Percentiles rank a stretch among this genome's conserved stretches.
Evolutionary conservation across 1,284 basidiomycete species (phyloP).

Genomic region (Leccinum ponderosum): DNA sequence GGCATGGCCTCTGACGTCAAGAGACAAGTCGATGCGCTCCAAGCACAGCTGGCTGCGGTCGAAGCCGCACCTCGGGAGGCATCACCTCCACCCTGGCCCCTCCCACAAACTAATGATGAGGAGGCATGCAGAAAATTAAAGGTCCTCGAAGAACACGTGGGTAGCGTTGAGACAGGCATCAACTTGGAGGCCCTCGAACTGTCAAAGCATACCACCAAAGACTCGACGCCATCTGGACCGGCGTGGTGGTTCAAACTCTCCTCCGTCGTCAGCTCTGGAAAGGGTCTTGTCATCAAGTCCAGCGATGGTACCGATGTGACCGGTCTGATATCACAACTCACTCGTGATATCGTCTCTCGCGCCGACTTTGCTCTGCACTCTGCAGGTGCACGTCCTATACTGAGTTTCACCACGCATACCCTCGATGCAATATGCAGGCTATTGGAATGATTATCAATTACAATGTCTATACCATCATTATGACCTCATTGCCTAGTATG

Average conservation of each 20-base stretch:
- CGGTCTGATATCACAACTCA: slow-evolving; percentile 66
- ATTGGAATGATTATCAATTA: too few species aligned
- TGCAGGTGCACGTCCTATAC: slow-evolving; percentile 79
- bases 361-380: slow-evolving; percentile 88
- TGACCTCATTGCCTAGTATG: too few species aligned
- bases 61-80: slow-evolving; percentile 42
- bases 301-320: slow-evolving; percentile 78
- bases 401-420: slow-evolving; percentile 78
- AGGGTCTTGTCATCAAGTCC: slow-evolving; percentile 66
- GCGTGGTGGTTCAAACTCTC: slow-evolving; percentile 51
- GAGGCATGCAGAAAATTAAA: slow-evolving; percentile 57
- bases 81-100: slow-evolving; percentile 10
- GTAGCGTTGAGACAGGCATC: slow-evolving; percentile 64
- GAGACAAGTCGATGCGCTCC: slow-evolving; percentile 55
- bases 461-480: too few species aligned
- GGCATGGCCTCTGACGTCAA: slow-evolving; percentile 45
- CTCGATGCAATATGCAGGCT: slow-evolving; percentile 41
- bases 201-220: slow-evolving; percentile 50
- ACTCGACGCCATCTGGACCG: slow-evolving; percentile 32
- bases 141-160: slow-evolving; percentile 62
- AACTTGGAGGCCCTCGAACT: slow-evolving; percentile 65
- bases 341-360: slow-evolving; percentile 78
- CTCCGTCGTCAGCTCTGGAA: slow-evolving; percentile 41
- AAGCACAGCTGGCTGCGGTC: slow-evolving; percentile 47
- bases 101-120: slow-evolving; percentile 42